phyloP scores from a whole-genome alignment of 495 filamentous ascomycete species.

The Sabuloglossum arenarium region DNA sequence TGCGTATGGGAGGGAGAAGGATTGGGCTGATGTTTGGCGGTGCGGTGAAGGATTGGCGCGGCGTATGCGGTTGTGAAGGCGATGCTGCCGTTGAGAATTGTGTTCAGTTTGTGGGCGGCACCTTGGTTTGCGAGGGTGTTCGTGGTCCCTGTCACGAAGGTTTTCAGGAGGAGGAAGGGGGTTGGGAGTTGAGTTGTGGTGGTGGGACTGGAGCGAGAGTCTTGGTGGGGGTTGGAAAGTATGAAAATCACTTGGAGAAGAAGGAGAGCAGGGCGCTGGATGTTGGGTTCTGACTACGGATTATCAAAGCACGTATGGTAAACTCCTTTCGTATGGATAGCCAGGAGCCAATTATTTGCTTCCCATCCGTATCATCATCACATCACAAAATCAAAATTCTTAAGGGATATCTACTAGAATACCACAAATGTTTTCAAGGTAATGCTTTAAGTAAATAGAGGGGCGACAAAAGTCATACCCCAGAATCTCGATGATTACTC shows the following conservation, averaged over 20 bases:
- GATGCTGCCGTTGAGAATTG: constrained; percentile 52
- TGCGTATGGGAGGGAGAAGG: background rate
- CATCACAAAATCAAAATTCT: too few relatives aligned
- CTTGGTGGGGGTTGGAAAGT: background rate
- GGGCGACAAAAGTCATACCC: too few relatives aligned
- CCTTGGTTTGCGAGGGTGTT: constrained; percentile 76
- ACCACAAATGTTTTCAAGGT: too few relatives aligned
- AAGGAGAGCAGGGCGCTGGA: too few relatives aligned
- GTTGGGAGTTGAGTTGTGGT: background rate
- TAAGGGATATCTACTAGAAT: too few relatives aligned
- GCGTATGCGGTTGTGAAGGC: constrained; percentile 82
- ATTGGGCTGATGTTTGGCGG: background rate
- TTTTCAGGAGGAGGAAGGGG: constrained; percentile 11
- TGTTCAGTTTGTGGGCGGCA: constrained; percentile 64
- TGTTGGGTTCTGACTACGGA: too few relatives aligned
- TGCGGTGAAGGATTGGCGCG: constrained; percentile 35
- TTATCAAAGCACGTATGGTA: too few relatives aligned
- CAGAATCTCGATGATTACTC: too few relatives aligned
- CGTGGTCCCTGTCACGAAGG: constrained; percentile 25
- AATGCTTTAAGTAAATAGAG: too few relatives aligned
- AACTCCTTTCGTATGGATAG: too few relatives aligned
- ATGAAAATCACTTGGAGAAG: background rate
- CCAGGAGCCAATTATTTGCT: too few relatives aligned
- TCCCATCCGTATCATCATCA: too few relatives aligned
- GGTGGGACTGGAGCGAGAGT: background rate